Evolutionary conservation across 352 stramenopile genomes (phyloP), one percentile per base, ranked within the genome.

Genomic region (Globisporangium cystogenes): DNA sequence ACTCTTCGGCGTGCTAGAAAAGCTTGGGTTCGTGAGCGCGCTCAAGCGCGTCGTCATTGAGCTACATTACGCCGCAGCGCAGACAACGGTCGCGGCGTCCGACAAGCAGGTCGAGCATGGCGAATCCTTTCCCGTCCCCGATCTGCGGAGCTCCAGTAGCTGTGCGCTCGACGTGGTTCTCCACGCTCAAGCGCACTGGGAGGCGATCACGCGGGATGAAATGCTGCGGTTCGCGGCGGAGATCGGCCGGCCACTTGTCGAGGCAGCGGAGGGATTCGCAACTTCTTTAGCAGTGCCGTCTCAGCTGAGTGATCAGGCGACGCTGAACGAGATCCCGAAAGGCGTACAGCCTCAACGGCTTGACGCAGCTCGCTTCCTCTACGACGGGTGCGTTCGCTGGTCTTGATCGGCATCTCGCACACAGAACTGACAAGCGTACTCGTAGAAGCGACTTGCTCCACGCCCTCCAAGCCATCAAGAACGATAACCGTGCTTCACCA

Each of bases 131-230:
- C 46, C 70, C 14, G 35, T 77, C 6, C 68, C 67, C 0, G 55
- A 70, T 10, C 36, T 52, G 29, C 41, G 55, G 10, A 26, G 11
- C n/a, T 59, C 33, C 21, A 49, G 68, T 12, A 62, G 67, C 26
- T 71, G 64, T 45, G 62, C 40, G 33, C 65, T 90, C 8, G 72
- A 87, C 29, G 69, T 67, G 7, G 67, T 92, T 29, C 47, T 61
- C 18, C 52, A 52, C 4, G 72, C 78, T 0, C 50, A 69, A 31
- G 64, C 74, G 40, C 56, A 54, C 41, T 92, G 81, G 81, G 75
- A 92, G 36, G 59, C 64, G 24, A 74, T 87, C 62, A 87, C 77
- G 31, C 74, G 72, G 21, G 76, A 88, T 10, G 74, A 89, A 60
- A 79, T 92, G 55, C 48, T 88, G 42, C 59, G 67, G 7, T 68